Percentiles rank a stretch among this genome's conserved stretches.
phyloP scores from a whole-genome alignment of 306 rosid species.

The Quercus agrifolia region DNA sequence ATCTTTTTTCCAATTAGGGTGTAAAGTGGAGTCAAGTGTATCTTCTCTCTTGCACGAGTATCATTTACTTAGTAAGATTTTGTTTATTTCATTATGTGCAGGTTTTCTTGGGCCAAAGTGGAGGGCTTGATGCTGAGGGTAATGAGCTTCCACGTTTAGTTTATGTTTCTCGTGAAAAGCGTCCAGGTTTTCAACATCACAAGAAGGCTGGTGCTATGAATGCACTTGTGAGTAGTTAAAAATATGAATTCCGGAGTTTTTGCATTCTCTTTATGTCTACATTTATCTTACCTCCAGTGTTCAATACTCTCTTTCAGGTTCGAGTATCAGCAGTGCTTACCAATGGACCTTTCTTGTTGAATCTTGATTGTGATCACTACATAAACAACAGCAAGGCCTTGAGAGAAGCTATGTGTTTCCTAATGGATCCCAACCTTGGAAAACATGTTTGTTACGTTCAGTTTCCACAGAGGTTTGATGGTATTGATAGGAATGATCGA shows the following conservation, averaged over 20 bases:
- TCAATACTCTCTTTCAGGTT: slow-evolving; percentile 48
- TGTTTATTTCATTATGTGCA: slow-evolving; percentile 22
- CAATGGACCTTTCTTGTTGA: slow-evolving; percentile 92
- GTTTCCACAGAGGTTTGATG: slow-evolving; percentile 98
- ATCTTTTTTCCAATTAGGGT: background rate
- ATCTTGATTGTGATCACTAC: slow-evolving; percentile 99
- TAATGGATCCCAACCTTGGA: slow-evolving; percentile 99
- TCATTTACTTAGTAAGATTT: slow-evolving; percentile 2
- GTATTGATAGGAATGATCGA: slow-evolving; percentile 89
- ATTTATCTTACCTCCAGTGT: slow-evolving; percentile 1
- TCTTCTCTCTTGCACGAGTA: background rate
- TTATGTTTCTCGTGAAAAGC: slow-evolving; percentile 99
- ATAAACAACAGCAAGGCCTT: slow-evolving; percentile 95
- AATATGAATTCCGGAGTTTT: background rate
- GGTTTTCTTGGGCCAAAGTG: slow-evolving; percentile 99
- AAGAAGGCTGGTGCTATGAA: slow-evolving; percentile 99
- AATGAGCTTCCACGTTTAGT: slow-evolving; percentile 89
- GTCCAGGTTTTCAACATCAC: slow-evolving; percentile 99
- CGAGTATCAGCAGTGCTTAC: slow-evolving; percentile 99
- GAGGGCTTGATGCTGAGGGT: slow-evolving; percentile 97
- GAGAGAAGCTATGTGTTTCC: slow-evolving; percentile 96
- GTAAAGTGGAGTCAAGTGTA: background rate
- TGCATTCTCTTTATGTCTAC: background rate
- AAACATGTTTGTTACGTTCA: slow-evolving; percentile 91
- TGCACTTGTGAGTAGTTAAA: slow-evolving; percentile 70